Conservation (phyloP, 83 land plant genomes). For the Diphasiastrum complanatum region DNA sequence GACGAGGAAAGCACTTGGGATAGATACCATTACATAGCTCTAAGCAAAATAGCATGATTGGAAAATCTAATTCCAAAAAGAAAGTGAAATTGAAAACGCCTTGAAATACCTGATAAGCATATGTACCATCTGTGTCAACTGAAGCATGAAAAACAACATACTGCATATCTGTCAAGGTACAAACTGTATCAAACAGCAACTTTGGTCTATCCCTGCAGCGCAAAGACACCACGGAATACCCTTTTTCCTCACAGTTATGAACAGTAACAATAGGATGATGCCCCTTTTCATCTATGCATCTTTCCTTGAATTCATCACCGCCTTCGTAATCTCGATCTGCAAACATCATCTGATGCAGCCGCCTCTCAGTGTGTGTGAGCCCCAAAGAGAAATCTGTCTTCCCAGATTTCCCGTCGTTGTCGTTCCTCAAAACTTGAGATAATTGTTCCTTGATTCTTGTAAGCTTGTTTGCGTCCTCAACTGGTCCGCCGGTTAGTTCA, state of each 20-base stretch:
- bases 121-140: constrained; percentile 49
- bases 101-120: constrained; percentile 53
- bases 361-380: constrained; percentile 52
- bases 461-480: constrained; percentile 41
- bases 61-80: not conserved
- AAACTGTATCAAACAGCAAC: constrained; percentile 70
- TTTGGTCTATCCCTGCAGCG: constrained; percentile 64
- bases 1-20: too few relatives aligned
- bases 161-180: constrained; percentile 77
- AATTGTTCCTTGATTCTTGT: constrained; percentile 50
- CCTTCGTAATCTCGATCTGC: constrained; percentile 63
- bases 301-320: constrained; percentile 9
- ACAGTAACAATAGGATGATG: constrained; percentile 42
- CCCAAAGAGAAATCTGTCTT: constrained; percentile 48
- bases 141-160: constrained; percentile 73
- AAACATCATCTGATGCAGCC: constrained; percentile 75
- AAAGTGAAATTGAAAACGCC: too few relatives aligned
- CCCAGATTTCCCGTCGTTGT: constrained; percentile 38
- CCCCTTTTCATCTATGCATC: not conserved
- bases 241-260: constrained; percentile 51
- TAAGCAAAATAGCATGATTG: not conserved
- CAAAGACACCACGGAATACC: constrained; percentile 60
- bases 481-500: constrained; percentile 39
- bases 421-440: constrained; percentile 42
- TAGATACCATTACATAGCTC: too few relatives aligned